A percentile compares a stretch with the other conserved stretches of the same genome.
Conservation (phyloP, 2,329 filamentous ascomycete genomes). For the Fusarium praegraminearum region DNA sequence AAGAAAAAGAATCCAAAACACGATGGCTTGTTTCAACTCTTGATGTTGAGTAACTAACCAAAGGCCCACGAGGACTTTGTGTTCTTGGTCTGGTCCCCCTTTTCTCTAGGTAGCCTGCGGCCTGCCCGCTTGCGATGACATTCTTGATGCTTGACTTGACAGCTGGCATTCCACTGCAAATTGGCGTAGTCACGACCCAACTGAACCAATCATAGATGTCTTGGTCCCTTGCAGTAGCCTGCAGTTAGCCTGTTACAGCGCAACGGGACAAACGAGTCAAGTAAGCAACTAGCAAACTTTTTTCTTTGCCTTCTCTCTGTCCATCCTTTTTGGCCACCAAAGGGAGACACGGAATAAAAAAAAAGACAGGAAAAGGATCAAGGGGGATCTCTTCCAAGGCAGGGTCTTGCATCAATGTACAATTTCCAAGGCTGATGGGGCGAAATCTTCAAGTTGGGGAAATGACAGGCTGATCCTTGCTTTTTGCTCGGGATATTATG, state of each 20-base stretch:
- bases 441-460: not conserved
- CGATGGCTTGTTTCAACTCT: conserved; percentile 28
- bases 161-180: conserved; percentile 20
- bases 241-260: conserved; percentile 22
- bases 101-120: not conserved
- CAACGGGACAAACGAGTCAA: conserved; percentile 26
- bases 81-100: conserved; percentile 6
- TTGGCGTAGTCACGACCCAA: not conserved
- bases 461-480: conserved; percentile 16
- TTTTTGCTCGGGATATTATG: conserved; percentile 26
- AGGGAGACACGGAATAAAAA: not conserved
- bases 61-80: not conserved
- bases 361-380: not conserved
- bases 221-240: conserved; percentile 30
- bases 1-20: conserved; percentile 22
- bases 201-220: conserved; percentile 14
- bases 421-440: conserved; percentile 19
- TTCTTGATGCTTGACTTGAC: conserved; percentile 10
- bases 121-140: conserved; percentile 16
- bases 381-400: conserved; percentile 7
- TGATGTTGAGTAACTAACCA: not conserved
- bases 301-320: not conserved
- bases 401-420: conserved; percentile 15
- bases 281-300: conserved; percentile 7
- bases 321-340: not conserved